Conservation (phyloP, 768 basidiomycete genomes). For the Hericium erinaceus region DNA sequence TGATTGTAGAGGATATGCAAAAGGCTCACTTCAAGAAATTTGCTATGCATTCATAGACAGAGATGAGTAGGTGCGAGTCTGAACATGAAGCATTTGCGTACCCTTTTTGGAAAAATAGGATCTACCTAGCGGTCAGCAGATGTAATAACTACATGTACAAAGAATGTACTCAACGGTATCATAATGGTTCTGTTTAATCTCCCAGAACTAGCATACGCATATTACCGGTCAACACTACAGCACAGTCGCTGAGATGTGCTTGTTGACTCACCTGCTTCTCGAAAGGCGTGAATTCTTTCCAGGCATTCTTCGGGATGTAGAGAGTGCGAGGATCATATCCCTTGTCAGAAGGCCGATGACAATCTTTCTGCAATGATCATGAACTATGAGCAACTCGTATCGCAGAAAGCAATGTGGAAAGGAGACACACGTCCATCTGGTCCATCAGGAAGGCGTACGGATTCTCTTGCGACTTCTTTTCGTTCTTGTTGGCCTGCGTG, state of each 20-base stretch:
- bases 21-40: conserved; percentile 65
- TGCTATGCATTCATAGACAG: conserved; percentile 36
- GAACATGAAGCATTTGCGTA: conserved; percentile 18
- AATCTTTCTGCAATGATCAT: conserved; percentile 55
- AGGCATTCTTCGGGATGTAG: conserved; percentile 64
- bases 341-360: conserved; percentile 64
- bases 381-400: neutral
- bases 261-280: conserved; percentile 62
- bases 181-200: conserved; percentile 96
- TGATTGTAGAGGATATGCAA: neutral
- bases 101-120: conserved; percentile 99
- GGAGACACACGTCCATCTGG: conserved; percentile 51
- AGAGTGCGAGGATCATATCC: conserved; percentile 89
- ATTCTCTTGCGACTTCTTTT: conserved; percentile 72
- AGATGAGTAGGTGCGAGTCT: conserved; percentile 3
- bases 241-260: neutral
- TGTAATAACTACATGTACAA: conserved; percentile 16
- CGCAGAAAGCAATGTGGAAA: neutral
- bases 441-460: conserved; percentile 70
- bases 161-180: conserved; percentile 57
- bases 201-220: conserved; percentile 24
- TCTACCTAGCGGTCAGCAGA: conserved; percentile 27
- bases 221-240: neutral
- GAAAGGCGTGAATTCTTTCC: conserved; percentile 87
- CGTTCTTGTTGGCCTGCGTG: conserved; percentile 65